Evolutionary conservation across 164 flowering plant species (phyloP).

Genomic region (Cinnamomum micranthum): DNA sequence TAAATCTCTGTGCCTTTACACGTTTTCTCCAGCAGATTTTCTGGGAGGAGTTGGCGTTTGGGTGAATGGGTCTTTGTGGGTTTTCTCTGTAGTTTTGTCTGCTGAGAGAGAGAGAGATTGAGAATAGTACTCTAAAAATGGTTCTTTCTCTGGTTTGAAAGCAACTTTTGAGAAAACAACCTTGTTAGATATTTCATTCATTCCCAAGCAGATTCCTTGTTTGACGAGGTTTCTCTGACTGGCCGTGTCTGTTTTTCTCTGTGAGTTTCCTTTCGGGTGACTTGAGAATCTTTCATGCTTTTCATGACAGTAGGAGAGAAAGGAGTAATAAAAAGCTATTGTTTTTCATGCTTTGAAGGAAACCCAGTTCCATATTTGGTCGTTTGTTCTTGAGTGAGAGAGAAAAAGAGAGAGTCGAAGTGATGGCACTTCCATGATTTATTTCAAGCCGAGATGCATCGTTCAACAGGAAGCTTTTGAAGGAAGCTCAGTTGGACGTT

Average conservation of each 20-base stretch:
- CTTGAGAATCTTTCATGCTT: too few species aligned
- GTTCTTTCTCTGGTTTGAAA: background rate
- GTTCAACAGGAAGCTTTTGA: background rate
- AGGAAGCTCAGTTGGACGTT: conserved; percentile 1
- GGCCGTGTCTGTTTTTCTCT: background rate
- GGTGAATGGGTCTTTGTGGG: conserved; percentile 17
- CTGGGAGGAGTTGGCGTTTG: conserved; percentile 1
- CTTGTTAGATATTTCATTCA: background rate
- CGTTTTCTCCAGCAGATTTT: conserved; percentile 19
- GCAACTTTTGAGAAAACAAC: background rate
- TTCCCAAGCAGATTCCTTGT: background rate
- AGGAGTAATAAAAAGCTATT: background rate
- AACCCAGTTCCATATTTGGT: conserved; percentile 4
- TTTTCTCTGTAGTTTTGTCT: conserved; percentile 3
- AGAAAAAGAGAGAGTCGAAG: background rate
- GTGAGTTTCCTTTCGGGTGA: too few species aligned
- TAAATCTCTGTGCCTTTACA: conserved; percentile 1
- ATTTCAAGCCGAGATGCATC: background rate
- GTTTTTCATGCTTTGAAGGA: background rate
- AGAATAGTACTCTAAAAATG: background rate
- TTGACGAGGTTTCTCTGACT: background rate
- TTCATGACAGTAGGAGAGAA: background rate
- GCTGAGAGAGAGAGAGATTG: background rate
- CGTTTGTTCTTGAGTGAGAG: background rate
- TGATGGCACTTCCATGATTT: background rate